Conservation (phyloP, 352 stramenopile genomes). For the Phytophthora brassicae region DNA sequence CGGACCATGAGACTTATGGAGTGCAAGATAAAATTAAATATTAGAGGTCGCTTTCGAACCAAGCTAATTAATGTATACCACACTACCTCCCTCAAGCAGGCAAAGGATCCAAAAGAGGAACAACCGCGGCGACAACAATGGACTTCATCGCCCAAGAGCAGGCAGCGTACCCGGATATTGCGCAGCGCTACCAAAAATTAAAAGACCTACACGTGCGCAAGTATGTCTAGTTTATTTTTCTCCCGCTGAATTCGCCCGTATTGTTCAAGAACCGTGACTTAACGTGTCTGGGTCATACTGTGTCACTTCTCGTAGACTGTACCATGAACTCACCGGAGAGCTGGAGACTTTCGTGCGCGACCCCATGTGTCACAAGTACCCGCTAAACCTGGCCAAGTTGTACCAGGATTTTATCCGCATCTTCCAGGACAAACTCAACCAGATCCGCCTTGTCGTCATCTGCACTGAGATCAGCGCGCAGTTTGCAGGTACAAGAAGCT, state of each 20-base stretch:
- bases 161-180: slow-evolving; percentile 90
- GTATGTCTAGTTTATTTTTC: slow-evolving; percentile 40
- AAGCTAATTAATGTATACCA: background rate
- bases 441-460: slow-evolving; percentile 92
- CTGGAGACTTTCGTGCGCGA: slow-evolving; percentile 92
- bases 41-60: no score
- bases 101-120: slow-evolving; percentile 28
- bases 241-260: background rate
- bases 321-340: slow-evolving; percentile 96
- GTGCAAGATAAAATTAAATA: no score
- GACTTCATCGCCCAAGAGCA: slow-evolving; percentile 90
- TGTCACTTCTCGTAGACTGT: slow-evolving; percentile 84
- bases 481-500: slow-evolving; percentile 40
- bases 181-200: slow-evolving; percentile 90
- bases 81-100: slow-evolving; percentile 17
- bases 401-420: slow-evolving; percentile 94
- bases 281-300: no score
- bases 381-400: slow-evolving; percentile 66
- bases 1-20: no score
- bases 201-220: slow-evolving; percentile 89
- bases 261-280: no score
- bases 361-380: slow-evolving; percentile 58
- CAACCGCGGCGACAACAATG: slow-evolving; percentile 32
- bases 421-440: slow-evolving; percentile 97
- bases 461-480: slow-evolving; percentile 88